Base-by-base conservation (phyloP, 2,329 filamentous ascomycete genomes). In the Leptosphaerulina australis region DNA sequence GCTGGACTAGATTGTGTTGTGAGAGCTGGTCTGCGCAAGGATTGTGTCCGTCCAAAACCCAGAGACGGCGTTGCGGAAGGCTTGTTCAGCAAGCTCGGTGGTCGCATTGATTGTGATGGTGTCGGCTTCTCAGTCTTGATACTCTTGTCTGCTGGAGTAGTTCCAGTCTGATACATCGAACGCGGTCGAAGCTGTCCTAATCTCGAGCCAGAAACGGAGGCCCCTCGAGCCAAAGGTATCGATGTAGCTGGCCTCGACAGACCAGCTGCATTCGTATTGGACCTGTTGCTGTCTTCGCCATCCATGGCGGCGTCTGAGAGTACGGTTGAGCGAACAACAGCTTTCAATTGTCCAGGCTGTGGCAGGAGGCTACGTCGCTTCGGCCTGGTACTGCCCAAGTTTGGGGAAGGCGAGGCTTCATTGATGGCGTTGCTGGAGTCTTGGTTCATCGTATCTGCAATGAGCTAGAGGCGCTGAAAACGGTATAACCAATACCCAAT, bases 341-440 rank as follows among this genome's bases (percentile, higher is more conserved):
- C 46, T 35, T 45, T 68, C n/a, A 60, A 40, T 17, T 66, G 60
- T n/a, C 68, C 68, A 26, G 60, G 64, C 39, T 72, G 70, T 12
- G 68, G 69, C 22, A 72, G 59, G 41, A 69, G 58, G 50, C 69
- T 71, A 20, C 65, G 62, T 30, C 58, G 51, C 30, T 53, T 60
- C 49, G 25, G 30, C 18, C 28, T 31, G 4, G 17, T 26, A 25
- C 30, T 44, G 22, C 24, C 41, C 7, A 20, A 41, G 24, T 8
- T 31, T 25, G 26, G 20, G 7, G 30, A 21, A n/a, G 29, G 28
- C 6, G 15, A 17, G 20, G 11, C 22, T 7, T 31, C 18, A 24
- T n/a, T 26, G 10, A 17, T 2, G 10, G 14, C 25, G 8, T 51
- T 37, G 30, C 28, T 24, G 10, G 24, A 10, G n/a, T 41, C 7